phyloP scores from a whole-genome alignment of 805 yeast species.

The Saccharomycopsis selenospora region DNA sequence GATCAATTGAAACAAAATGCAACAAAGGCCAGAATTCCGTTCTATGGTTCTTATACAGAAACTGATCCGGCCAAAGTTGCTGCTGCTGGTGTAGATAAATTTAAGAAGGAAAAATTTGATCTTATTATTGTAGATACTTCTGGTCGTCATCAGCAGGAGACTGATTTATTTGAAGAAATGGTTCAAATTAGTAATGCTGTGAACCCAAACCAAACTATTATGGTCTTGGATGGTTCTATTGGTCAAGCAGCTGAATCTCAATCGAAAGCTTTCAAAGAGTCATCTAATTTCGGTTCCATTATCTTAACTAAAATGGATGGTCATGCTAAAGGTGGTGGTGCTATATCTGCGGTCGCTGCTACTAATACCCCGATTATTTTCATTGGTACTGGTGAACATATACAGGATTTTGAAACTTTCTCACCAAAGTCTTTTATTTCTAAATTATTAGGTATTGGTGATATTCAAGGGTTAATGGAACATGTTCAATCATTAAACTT shows the following conservation, averaged over 20 bases:
- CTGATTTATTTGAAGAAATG: constrained; percentile 89
- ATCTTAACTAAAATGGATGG: constrained; percentile 96
- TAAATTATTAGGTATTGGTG: constrained; percentile 92
- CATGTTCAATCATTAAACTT: constrained; percentile 83
- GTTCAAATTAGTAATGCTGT: constrained; percentile 83
- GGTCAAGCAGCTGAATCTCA: constrained; percentile 98
- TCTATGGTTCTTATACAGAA: constrained; percentile 90
- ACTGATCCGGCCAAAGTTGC: constrained; percentile 94
- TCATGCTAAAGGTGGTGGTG: constrained; percentile 99
- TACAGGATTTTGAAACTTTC: constrained; percentile 84
- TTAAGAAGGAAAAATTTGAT: constrained; percentile 86
- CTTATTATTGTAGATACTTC: constrained; percentile 95
- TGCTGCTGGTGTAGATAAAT: constrained; percentile 82
- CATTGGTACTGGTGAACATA: constrained; percentile 98
- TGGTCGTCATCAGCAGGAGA: constrained; percentile 95
- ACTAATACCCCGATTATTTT: constrained; percentile 91
- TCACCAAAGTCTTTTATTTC: constrained; percentile 85
- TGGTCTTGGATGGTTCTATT: constrained; percentile 95
- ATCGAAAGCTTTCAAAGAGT: constrained; percentile 88
- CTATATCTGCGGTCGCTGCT: constrained; percentile 96
- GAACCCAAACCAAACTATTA: constrained; percentile 89
- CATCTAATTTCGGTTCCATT: constrained; percentile 90
- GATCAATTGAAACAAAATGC: constrained; percentile 98
- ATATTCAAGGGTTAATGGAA: constrained; percentile 87
- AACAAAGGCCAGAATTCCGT: constrained; percentile 88